These are phyloP conservation scores for Andrographis paniculata DNA, from an alignment of 305 asterid genomes.

Conservation along the genomic window DNA sequence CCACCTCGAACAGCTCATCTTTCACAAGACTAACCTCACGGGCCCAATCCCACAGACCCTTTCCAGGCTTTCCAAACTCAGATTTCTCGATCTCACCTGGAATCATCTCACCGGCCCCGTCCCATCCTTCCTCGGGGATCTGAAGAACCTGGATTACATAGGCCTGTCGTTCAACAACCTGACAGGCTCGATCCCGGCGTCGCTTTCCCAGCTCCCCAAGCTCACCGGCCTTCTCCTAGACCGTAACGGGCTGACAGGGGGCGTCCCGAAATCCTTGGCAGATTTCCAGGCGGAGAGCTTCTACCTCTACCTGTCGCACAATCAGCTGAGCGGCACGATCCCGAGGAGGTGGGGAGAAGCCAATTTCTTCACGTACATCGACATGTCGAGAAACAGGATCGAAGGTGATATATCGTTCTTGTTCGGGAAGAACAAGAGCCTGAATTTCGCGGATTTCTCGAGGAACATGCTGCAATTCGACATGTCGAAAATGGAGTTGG, in stretches of 20 bases:
- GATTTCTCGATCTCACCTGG: conserved; percentile 21
- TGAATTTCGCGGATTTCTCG: no score
- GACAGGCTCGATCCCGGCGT: conserved; percentile 25
- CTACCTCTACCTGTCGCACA: no score
- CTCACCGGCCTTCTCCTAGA: conserved; percentile 23
- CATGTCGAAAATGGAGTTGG: no score
- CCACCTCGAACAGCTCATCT: conserved; percentile 21
- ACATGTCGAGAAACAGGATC: no score
- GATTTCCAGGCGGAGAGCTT: no score
- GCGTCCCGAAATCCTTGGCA: conserved; percentile 4
- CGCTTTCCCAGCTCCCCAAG: conserved; percentile 18
- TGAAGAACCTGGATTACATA: conserved; percentile 21
- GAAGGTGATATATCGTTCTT: no score
- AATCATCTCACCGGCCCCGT: conserved; percentile 31
- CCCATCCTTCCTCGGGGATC: conserved; percentile 23
- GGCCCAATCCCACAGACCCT: conserved; percentile 30
- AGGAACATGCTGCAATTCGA: no score
- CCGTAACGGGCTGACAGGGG: conserved; percentile 32
- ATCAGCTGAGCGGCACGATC: no score
- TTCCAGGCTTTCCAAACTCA: conserved; percentile 24
- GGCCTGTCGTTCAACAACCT: conserved; percentile 29
- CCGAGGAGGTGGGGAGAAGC: no score
- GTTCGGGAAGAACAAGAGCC: no score
- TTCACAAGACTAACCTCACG: conserved; percentile 28
- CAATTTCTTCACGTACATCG: no score